Percentiles rank a stretch among this genome's conserved stretches.
phyloP scores from a whole-genome alignment of 129 eudicot species.

The carrot (Daucus carota) region DH1_v3.0 NC_030382.2:41810501-41811000 shows the following conservation, averaged over 20 bases:
- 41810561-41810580: not conserved
- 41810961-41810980: not conserved
- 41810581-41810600: not conserved
- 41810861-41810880: not conserved
- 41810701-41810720: too few species aligned
- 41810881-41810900: not conserved
- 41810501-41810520: too few species aligned
- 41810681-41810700: not conserved
- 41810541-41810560: not conserved
- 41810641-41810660: not conserved
- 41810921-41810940: not conserved
- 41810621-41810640: not conserved
- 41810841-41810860: not conserved
- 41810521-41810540: not conserved
- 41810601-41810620: not conserved
- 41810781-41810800: not conserved
- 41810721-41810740: too few species aligned
- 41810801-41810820: not conserved
- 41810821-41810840: constrained; percentile 2
- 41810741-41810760: too few species aligned
- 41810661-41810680: not conserved
- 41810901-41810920: not conserved
- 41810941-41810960: not conserved
- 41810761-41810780: too few species aligned
- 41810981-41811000: not conserved